These are phyloP conservation scores for Castanopsis chinensis DNA, from an alignment of 306 rosid genomes.

Conservation along the genomic window DNA sequence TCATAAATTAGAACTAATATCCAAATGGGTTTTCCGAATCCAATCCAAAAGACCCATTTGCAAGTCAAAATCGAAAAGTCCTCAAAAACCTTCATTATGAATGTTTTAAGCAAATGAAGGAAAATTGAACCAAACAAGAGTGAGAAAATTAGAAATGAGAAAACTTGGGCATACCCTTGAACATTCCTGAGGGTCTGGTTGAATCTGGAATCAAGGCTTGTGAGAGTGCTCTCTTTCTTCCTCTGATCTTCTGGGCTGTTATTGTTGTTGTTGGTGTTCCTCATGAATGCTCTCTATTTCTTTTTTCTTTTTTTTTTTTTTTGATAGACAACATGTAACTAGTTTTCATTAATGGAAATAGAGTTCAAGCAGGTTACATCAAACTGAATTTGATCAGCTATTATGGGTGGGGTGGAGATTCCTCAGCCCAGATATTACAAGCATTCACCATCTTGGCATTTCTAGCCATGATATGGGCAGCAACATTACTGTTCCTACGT, in stretches of 20 bases:
- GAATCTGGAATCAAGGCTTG: conserved; percentile 72
- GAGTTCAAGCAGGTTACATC: too few relatives aligned
- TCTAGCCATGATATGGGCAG: too few relatives aligned
- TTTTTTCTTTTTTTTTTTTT: too few relatives aligned
- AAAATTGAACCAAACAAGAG: conserved; percentile 10
- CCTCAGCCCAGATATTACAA: too few relatives aligned
- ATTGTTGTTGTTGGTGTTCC: conserved; percentile 38
- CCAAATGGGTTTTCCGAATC: conserved; percentile 16
- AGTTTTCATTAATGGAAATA: too few relatives aligned
- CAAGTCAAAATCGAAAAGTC: conserved; percentile 12
- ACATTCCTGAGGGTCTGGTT: conserved; percentile 90
- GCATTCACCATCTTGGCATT: too few relatives aligned
- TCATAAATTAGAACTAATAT: background rate
- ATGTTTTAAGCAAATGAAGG: conserved; percentile 7
- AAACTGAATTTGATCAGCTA: too few relatives aligned
- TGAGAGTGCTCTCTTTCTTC: conserved; percentile 42
- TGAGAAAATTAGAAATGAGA: conserved; percentile 9
- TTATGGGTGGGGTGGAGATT: too few relatives aligned
- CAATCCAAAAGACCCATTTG: conserved; percentile 3
- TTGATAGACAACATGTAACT: too few relatives aligned
- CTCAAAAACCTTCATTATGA: background rate
- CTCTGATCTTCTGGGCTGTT: conserved; percentile 42
- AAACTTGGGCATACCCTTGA: conserved; percentile 58
- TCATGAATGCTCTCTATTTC: conserved; percentile 18
- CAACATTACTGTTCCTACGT: too few relatives aligned